Base-by-base conservation (phyloP, 176 grass and related monocot genomes). In the Aegilops longissima region DNA sequence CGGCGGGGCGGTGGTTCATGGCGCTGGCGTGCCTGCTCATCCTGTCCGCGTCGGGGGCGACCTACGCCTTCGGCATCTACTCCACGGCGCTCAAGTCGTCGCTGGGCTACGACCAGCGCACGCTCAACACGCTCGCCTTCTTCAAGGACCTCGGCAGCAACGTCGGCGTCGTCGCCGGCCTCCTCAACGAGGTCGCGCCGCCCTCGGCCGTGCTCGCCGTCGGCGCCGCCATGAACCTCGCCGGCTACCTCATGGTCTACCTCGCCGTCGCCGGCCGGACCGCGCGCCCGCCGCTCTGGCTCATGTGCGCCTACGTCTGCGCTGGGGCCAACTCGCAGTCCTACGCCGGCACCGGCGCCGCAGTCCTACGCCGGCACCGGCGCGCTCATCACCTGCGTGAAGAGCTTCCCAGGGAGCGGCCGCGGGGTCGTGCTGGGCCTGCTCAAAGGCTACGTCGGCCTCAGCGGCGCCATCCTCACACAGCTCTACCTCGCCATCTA, bases 231-330 rank as follows among this genome's bases (percentile, higher is more conserved):
- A 88, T 88, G 91, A 93, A 93, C 82, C 85, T 93, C 25, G 86
- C 27, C 4, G 91, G 91, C 7, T 93, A 93, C 88, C 85, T 93
- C 21, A 93, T 93, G 91, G 82, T 93, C 88, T 93, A 90, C 88
- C 59, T 93, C n/a, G 71, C 88, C 21, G 81, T 93, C 27, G 89
- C 85, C 5, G 88, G 78, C 11, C 91, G 88, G 17, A 82, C 66
- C 9, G 73, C 85, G 4, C 29, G 33, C 29, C 91, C 91, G 3
- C 82, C 66, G 4, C 76, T 89, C 0, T 89, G 84, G 91, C 84
- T 87, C 58, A 90, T 93, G 88, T 93, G 85, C 82, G 8, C 85
- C 44, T 93, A 93, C 78, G 86, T 93, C 88, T 93, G 85, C 82
- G 12, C 90, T 58, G 88, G 91, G 13, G 91, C 91, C 42, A 93